phyloP scores from a whole-genome alignment of 306 rosid genomes.

The Lathyrus aphaca region DNA sequence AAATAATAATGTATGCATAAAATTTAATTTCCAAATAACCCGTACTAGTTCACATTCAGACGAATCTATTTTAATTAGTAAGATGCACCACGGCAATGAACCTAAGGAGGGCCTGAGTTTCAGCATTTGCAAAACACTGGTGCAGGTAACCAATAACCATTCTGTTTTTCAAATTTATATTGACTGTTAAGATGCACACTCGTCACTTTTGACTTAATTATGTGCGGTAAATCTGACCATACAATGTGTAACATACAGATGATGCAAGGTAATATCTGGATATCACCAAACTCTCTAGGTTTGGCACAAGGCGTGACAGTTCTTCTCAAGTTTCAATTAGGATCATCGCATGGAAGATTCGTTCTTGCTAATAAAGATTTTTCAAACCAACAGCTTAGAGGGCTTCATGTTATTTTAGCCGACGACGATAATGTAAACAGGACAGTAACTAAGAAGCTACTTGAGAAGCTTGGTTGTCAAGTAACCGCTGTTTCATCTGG shows the following conservation, averaged over 20 bases:
- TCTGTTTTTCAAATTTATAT: background rate
- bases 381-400: conserved; percentile 51
- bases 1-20: conserved; percentile 51
- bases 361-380: conserved; percentile 37
- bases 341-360: conserved; percentile 48
- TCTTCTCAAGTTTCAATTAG: conserved; percentile 61
- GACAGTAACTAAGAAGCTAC: conserved; percentile 73
- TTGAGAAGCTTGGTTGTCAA: conserved; percentile 81
- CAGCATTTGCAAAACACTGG: conserved; percentile 66
- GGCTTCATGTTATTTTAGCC: conserved; percentile 65
- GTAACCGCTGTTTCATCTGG: conserved; percentile 77
- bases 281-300: conserved; percentile 55
- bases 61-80: conserved; percentile 43
- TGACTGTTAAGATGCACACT: background rate
- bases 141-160: conserved; percentile 56
- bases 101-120: conserved; percentile 63
- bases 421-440: conserved; percentile 73
- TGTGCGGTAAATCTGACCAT: conserved; percentile 31
- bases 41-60: conserved; percentile 41
- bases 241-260: conserved; percentile 53
- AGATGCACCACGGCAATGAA: conserved; percentile 44
- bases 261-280: conserved; percentile 85
- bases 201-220: background rate
- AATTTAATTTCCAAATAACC: conserved; percentile 58
- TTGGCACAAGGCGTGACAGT: conserved; percentile 69